These are phyloP conservation scores for Solanum sejunctum DNA, from an alignment of 257 asterid genomes.

Conservation along the genomic window DNA sequence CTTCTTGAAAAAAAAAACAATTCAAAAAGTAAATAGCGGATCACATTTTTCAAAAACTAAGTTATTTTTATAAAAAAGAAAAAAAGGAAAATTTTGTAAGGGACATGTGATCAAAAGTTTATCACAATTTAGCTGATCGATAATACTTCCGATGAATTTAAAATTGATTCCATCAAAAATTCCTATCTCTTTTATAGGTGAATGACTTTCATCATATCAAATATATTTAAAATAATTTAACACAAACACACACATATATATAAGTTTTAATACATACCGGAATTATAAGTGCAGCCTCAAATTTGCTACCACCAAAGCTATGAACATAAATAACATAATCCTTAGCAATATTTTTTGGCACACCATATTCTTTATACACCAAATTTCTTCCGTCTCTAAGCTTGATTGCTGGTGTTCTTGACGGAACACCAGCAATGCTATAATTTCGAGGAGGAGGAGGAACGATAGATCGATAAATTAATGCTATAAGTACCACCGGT, in stretches of 20 bases:
- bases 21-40: no score
- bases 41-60: no score
- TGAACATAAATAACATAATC: conserved; percentile 57
- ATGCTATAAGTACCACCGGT: conserved; percentile 34
- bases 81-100: no score
- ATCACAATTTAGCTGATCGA: no score
- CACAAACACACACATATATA: background rate
- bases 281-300: conserved; percentile 33
- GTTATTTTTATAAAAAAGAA: no score
- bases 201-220: background rate
- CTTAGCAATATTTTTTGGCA: conserved; percentile 41
- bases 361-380: conserved; percentile 78
- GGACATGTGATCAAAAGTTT: no score
- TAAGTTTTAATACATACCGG: conserved; percentile 29
- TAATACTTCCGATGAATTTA: no score
- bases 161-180: no score
- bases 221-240: background rate
- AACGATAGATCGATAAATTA: conserved; percentile 35
- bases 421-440: conserved; percentile 49
- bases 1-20: no score
- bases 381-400: conserved; percentile 74
- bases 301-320: conserved; percentile 51
- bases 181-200: background rate
- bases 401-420: conserved; percentile 41
- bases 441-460: conserved; percentile 61